phyloP scores from a whole-genome alignment of 805 yeast genomes.

The Spathaspora sp. region DNA sequence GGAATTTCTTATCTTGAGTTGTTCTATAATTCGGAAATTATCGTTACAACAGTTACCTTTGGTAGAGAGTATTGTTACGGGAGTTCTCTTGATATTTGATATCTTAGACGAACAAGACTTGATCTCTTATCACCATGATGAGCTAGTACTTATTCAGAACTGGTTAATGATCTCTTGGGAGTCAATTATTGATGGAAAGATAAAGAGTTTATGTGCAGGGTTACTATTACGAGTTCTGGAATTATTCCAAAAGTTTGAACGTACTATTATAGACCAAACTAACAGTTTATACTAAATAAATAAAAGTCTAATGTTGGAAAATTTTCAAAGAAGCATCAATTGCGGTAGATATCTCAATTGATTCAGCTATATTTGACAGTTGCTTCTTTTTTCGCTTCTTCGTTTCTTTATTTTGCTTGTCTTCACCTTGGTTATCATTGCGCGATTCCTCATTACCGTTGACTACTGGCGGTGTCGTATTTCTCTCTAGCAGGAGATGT shows the following conservation, averaged over 20 bases:
- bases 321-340: constrained; percentile 4
- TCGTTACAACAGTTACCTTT: constrained; percentile 27
- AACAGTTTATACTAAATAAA: constrained; percentile 20
- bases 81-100: constrained; percentile 32
- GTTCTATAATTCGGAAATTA: constrained; percentile 16
- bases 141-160: constrained; percentile 17
- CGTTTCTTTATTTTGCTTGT: background rate
- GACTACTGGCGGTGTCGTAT: too few species aligned
- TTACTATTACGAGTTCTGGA: constrained; percentile 26
- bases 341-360: constrained; percentile 4
- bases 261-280: constrained; percentile 26
- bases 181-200: constrained; percentile 28
- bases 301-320: constrained; percentile 1
- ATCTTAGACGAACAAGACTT: constrained; percentile 26
- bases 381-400: background rate
- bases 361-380: constrained; percentile 1
- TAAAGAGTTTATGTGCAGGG: constrained; percentile 40
- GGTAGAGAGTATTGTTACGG: constrained; percentile 37
- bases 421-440: background rate
- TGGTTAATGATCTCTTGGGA: constrained; percentile 33
- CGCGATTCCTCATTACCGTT: background rate
- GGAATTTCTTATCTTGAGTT: constrained; percentile 43
- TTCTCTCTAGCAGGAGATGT: background rate
- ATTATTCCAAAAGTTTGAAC: constrained; percentile 21
- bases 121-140: constrained; percentile 17